Evolutionary conservation across 2,329 filamentous ascomycete species (phyloP).

Genomic region (Dactylellina haptotyla): DNA sequence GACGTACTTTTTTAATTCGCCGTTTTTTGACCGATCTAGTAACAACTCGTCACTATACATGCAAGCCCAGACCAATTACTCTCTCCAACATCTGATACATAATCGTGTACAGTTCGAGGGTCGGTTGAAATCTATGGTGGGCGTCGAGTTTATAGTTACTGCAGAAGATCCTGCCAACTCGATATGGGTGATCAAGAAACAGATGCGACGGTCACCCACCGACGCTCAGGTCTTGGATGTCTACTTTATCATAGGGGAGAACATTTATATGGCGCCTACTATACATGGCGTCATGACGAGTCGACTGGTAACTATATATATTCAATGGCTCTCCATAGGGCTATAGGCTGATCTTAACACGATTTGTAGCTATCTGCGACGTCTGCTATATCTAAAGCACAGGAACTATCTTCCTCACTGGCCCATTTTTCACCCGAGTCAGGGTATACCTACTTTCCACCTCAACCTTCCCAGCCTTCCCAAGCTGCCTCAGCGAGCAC

Average conservation of each 20-base stretch:
- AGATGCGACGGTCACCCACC: constrained; percentile 65
- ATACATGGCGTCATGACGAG: constrained; percentile 70
- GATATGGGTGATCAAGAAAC: constrained; percentile 76
- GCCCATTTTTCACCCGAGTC: constrained; percentile 66
- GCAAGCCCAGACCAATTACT: constrained; percentile 71
- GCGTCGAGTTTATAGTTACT: constrained; percentile 74
- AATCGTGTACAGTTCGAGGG: constrained; percentile 73
- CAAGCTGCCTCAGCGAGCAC: constrained; percentile 30
- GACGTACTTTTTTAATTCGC: constrained; percentile 74
- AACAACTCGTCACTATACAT: constrained; percentile 73
- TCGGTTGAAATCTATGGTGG: constrained; percentile 72
- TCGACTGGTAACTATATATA: constrained; percentile 65
- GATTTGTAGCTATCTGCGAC: constrained; percentile 55
- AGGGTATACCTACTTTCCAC: constrained; percentile 60
- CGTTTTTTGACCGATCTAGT: constrained; percentile 74
- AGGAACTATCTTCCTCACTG: constrained; percentile 57
- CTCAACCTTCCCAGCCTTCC: constrained; percentile 38
- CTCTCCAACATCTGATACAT: constrained; percentile 69
- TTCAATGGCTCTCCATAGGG: constrained; percentile 40
- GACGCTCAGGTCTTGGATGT: constrained; percentile 66
- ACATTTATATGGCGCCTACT: constrained; percentile 74
- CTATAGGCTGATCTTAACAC: constrained; percentile 17
- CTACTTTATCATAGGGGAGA: constrained; percentile 74
- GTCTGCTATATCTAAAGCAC: constrained; percentile 59
- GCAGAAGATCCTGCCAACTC: constrained; percentile 72